phyloP scores from a whole-genome alignment of 805 yeast species.

The Metschnikowia drakensbergensis region DNA sequence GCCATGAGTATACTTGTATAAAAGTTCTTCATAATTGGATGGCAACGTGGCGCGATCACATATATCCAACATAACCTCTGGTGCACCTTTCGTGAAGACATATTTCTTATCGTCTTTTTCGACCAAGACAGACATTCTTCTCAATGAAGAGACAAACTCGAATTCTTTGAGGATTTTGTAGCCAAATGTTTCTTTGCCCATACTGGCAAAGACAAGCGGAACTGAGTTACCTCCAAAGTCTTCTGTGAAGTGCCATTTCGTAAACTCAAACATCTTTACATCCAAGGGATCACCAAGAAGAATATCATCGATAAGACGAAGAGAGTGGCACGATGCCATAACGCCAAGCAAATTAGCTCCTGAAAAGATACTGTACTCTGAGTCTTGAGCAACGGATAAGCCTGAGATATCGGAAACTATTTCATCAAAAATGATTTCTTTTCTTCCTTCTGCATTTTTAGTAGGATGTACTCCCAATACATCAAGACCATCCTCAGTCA shows the following conservation, averaged over 20 bases:
- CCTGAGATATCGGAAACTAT: conserved; percentile 16
- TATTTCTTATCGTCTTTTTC: conserved; percentile 16
- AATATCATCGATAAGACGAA: conserved; percentile 73
- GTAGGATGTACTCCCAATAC: conserved; percentile 57
- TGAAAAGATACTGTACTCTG: conserved; percentile 1
- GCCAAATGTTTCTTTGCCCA: conserved; percentile 18
- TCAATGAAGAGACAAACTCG: conserved; percentile 79
- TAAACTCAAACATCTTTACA: conserved; percentile 87
- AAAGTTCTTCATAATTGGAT: conserved; percentile 60
- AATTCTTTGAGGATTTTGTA: conserved; percentile 48
- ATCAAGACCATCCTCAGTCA: conserved; percentile 95
- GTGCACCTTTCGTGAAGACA: conserved; percentile 88
- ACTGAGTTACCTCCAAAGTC: conserved; percentile 38
- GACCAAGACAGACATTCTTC: conserved; percentile 87
- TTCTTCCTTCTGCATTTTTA: conserved; percentile 38
- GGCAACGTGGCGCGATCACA: conserved; percentile 76
- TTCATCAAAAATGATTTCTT: conserved; percentile 35
- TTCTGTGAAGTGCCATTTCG: conserved; percentile 73
- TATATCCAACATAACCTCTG: conserved; percentile 81
- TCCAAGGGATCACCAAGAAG: conserved; percentile 93
- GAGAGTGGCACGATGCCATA: conserved; percentile 83
- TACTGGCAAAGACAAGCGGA: conserved; percentile 17
- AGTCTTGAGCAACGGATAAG: conserved; percentile 2
- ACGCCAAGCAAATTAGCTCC: conserved; percentile 30
- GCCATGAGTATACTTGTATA: conserved; percentile 83